Percentiles rank a stretch among this genome's conserved stretches.
These are phyloP conservation scores for Fusarium brachygibbosum DNA, from an alignment of 2,329 filamentous ascomycete species.

Conservation along the genomic window DNA sequence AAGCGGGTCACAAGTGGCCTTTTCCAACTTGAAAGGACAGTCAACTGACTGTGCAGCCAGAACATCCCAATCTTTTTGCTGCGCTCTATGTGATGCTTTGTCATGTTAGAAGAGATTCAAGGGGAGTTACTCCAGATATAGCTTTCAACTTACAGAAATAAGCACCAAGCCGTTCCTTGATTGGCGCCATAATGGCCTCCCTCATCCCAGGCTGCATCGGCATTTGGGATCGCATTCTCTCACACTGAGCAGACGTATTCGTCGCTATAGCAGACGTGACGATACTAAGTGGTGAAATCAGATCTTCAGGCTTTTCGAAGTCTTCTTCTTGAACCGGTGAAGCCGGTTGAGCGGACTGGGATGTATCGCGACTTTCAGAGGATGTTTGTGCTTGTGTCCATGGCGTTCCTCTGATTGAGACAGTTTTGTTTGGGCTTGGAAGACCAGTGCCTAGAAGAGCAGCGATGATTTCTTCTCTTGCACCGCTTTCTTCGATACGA, in stretches of 20 bases:
- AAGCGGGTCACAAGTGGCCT: conserved; percentile 17
- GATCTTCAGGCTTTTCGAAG: neutral
- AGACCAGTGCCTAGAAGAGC: neutral
- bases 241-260: conserved; percentile 12
- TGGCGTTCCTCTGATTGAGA: conserved; percentile 6
- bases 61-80: conserved; percentile 25
- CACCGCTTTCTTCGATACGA: conserved; percentile 27
- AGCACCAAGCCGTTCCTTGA: conserved; percentile 15
- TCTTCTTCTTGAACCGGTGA: neutral
- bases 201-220: conserved; percentile 22
- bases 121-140: accelerated
- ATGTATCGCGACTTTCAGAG: neutral
- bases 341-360: neutral
- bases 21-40: conserved; percentile 24
- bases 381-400: neutral
- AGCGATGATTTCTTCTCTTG: conserved; percentile 9
- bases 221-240: conserved; percentile 19
- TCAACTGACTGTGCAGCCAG: conserved; percentile 10
- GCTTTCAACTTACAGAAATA: conserved; percentile 8
- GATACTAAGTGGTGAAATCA: conserved; percentile 5
- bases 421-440: conserved; percentile 23
- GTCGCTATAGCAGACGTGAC: conserved; percentile 15
- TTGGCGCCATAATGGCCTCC: conserved; percentile 23
- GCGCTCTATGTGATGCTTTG: conserved; percentile 7
- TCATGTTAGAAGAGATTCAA: neutral